Percentiles rank a stretch among this genome's conserved stretches.
Evolutionary conservation across 371 early-diverging fungal genomes (phyloP).

Genomic region (Blakeslea trispora): DNA sequence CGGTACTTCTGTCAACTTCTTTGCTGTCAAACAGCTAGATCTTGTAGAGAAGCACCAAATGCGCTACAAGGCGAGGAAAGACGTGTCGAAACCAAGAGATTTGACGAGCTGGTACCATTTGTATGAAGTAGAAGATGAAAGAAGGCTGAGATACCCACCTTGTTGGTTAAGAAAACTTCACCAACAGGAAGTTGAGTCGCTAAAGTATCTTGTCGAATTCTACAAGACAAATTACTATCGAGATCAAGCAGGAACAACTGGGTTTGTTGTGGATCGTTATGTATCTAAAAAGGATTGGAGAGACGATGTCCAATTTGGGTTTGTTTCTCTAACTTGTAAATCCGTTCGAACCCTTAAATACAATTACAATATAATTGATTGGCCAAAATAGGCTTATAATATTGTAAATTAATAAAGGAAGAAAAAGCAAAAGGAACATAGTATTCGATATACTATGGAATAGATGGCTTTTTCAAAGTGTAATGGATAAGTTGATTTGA

Average conservation of each 20-base stretch:
- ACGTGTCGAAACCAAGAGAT: not conserved
- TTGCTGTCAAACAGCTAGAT: constrained; percentile 7
- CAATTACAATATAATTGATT: constrained; percentile 7
- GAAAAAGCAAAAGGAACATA: too few relatives aligned
- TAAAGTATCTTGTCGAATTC: not conserved
- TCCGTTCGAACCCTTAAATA: constrained; percentile 5
- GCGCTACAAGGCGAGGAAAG: constrained; percentile 1
- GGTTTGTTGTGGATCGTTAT: constrained; percentile 10
- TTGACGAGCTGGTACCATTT: constrained; percentile 19
- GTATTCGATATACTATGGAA: too few relatives aligned
- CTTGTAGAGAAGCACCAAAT: not conserved
- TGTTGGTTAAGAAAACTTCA: constrained; percentile 6
- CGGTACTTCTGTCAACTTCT: constrained; percentile 12
- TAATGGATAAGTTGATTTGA: too few relatives aligned
- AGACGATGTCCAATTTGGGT: constrained; percentile 10
- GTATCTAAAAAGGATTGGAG: constrained; percentile 9
- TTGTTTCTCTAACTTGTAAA: constrained; percentile 10
- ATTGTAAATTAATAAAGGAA: too few relatives aligned
- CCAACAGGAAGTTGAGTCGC: constrained; percentile 3
- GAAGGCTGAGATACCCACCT: constrained; percentile 9
- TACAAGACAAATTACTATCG: not conserved
- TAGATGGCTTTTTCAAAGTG: too few relatives aligned
- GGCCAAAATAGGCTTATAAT: not conserved
- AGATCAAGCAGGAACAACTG: not conserved
- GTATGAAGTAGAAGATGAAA: constrained; percentile 10